These are phyloP conservation scores for Zoysia japonica DNA, from an alignment of 176 grass and related monocot species.

Conservation along the genomic window DNA sequence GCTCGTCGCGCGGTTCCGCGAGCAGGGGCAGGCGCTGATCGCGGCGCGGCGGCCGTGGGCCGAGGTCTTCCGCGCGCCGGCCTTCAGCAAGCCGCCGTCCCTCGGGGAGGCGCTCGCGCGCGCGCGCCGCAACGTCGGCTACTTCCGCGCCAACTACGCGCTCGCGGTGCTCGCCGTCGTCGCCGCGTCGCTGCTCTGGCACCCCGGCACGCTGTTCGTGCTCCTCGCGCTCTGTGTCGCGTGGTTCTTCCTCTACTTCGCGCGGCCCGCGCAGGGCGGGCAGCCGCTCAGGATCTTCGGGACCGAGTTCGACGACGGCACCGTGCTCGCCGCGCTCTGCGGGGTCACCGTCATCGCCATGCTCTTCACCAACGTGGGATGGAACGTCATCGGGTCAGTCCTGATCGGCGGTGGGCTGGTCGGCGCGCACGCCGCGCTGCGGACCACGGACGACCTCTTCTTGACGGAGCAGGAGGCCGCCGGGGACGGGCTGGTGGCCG, in stretches of 20 bases:
- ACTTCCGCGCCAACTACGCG: constrained; percentile 95
- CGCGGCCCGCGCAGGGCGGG: constrained; percentile 29
- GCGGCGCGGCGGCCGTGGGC: constrained; percentile 74
- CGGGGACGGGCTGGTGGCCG: constrained; percentile 58
- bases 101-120: constrained; percentile 54
- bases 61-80: constrained; percentile 61
- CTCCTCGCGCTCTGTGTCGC: constrained; percentile 61
- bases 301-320: constrained; percentile 75
- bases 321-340: constrained; percentile 71
- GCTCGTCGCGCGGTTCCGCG: constrained; percentile 62
- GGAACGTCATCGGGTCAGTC: constrained; percentile 68
- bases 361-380: constrained; percentile 76
- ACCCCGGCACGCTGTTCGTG: constrained; percentile 68
- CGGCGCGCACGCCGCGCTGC: constrained; percentile 57
- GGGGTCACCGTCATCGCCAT: constrained; percentile 72
- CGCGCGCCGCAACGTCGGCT: constrained; percentile 70
- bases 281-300: constrained; percentile 69
- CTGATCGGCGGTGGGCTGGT: constrained; percentile 55
- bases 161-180: constrained; percentile 49
- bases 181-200: constrained; percentile 70
- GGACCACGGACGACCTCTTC: constrained; percentile 84
- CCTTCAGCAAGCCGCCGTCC: constrained; percentile 66
- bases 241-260: constrained; percentile 96
- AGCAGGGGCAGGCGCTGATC: constrained; percentile 72
- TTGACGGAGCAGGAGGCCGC: constrained; percentile 78